Evolutionary conservation across 2,329 filamentous ascomycete genomes (phyloP).

Genomic region (Endothia cerciana): DNA sequence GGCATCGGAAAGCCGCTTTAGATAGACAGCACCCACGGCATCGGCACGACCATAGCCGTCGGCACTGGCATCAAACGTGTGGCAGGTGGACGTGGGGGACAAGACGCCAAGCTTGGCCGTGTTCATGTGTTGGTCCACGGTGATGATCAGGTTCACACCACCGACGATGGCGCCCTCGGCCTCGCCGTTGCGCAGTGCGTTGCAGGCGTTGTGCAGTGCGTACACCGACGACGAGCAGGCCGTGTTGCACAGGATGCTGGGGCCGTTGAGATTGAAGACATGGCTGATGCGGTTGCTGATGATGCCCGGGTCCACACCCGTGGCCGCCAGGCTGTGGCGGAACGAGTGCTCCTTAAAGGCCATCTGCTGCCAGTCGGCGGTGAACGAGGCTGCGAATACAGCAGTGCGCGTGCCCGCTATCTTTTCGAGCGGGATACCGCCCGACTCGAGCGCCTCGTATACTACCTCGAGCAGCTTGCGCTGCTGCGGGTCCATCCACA

Average conservation of each 20-base stretch:
- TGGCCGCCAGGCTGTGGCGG: slow-evolving; percentile 36
- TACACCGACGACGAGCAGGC: slow-evolving; percentile 43
- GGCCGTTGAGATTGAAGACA: slow-evolving; percentile 43
- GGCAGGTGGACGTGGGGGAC: slow-evolving; percentile 38
- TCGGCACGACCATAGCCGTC: slow-evolving; percentile 49
- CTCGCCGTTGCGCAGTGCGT: slow-evolving; percentile 44
- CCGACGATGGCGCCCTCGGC: slow-evolving; percentile 36
- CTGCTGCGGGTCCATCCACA: slow-evolving; percentile 48
- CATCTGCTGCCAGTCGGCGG: slow-evolving; percentile 34
- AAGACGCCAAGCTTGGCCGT: slow-evolving; percentile 39
- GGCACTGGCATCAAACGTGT: slow-evolving; percentile 36
- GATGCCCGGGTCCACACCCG: slow-evolving; percentile 42
- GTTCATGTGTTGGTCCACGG: slow-evolving; percentile 35
- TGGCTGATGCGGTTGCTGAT: slow-evolving; percentile 44
- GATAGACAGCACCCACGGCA: slow-evolving; percentile 46
- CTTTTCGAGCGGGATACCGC: slow-evolving; percentile 39
- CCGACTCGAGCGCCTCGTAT: slow-evolving; percentile 47
- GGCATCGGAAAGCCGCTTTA: slow-evolving; percentile 53
- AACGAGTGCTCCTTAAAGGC: slow-evolving; percentile 34
- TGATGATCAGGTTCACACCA: slow-evolving; percentile 40
- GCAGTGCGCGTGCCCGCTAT: slow-evolving; percentile 34
- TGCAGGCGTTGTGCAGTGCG: slow-evolving; percentile 36
- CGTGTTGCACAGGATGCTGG: slow-evolving; percentile 39
- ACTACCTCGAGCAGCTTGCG: slow-evolving; percentile 44
- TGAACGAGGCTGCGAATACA: slow-evolving; percentile 38